Evolutionary conservation across 2,329 filamentous ascomycete genomes (phyloP).

Genomic region (Colletotrichum sp.): DNA sequence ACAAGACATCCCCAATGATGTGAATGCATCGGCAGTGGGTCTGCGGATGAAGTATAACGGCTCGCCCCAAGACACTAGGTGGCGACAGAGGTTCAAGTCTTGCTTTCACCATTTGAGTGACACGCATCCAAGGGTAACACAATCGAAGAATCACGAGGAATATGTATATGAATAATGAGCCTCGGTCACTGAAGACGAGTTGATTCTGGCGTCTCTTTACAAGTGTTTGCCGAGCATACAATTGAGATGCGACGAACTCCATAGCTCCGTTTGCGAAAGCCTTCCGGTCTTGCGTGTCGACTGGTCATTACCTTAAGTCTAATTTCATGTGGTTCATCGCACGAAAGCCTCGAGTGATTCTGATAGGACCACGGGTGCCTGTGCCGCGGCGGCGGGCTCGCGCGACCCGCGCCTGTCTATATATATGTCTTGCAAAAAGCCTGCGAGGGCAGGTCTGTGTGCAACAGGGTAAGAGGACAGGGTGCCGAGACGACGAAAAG

Average conservation of each 20-base stretch:
- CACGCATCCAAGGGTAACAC: not conserved
- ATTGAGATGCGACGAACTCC: not conserved
- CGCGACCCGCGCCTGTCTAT: not conserved
- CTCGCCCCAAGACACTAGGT: not conserved
- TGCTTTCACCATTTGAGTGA: not conserved
- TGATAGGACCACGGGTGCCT: not conserved
- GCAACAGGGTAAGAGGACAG: not conserved
- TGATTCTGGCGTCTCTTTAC: not conserved
- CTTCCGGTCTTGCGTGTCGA: not conserved
- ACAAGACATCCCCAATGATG: not conserved
- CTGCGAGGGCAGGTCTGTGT: not conserved
- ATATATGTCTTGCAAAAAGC: not conserved
- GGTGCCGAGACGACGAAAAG: not conserved
- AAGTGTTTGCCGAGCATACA: not conserved
- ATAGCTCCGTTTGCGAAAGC: not conserved
- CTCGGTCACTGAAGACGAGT: not conserved
- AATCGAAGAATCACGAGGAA: not conserved
- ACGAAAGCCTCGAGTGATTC: not conserved
- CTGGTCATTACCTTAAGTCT: not conserved
- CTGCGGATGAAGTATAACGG: not conserved
- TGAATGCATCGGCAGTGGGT: not conserved
- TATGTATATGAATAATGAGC: not conserved
- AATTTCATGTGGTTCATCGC: not conserved
- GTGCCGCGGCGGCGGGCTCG: not conserved
- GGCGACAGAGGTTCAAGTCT: not conserved